Percentiles rank a stretch among this genome's conserved stretches.
These are phyloP conservation scores for Backusella australiensis DNA, from an alignment of 192 early-diverging fungal species.

Conservation along the genomic window DNA sequence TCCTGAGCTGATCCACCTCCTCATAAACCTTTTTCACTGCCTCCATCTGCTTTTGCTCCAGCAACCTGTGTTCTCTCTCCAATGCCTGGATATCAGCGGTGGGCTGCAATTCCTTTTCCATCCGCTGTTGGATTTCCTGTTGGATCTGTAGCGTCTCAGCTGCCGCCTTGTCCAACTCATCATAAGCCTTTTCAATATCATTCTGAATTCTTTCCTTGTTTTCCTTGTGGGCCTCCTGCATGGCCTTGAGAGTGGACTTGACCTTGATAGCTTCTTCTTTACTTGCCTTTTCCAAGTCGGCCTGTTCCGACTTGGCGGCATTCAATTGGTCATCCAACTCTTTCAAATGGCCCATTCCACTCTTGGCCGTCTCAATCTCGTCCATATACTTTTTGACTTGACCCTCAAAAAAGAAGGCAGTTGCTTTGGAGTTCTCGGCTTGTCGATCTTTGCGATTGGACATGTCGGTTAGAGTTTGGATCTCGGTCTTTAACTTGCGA, in stretches of 20 bases:
- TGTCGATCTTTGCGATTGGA: slow-evolving; percentile 40
- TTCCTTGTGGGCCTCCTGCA: slow-evolving; percentile 23
- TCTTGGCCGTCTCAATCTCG: slow-evolving; percentile 38
- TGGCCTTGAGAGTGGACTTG: slow-evolving; percentile 10
- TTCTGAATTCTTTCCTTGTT: slow-evolving; percentile 24
- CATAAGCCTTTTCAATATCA: slow-evolving; percentile 21
- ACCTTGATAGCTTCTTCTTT: slow-evolving; percentile 29
- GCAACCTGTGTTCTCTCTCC: slow-evolving; percentile 7
- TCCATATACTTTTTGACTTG: slow-evolving; percentile 41
- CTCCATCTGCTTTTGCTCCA: slow-evolving; percentile 21
- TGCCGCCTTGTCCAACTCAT: slow-evolving; percentile 24
- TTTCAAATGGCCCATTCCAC: slow-evolving; percentile 35
- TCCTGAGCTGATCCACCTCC: slow-evolving; percentile 13
- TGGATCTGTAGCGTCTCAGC: slow-evolving; percentile 20
- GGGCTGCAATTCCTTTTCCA: background rate
- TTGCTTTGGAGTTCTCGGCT: slow-evolving; percentile 41
- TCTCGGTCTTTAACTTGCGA: slow-evolving; percentile 35
- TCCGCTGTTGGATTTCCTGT: slow-evolving; percentile 17
- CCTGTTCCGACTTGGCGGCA: slow-evolving; percentile 28
- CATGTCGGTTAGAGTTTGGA: slow-evolving; percentile 41
- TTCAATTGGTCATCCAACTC: slow-evolving; percentile 35
- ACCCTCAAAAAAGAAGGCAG: slow-evolving; percentile 42
- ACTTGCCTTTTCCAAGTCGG: slow-evolving; percentile 16
- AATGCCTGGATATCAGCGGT: slow-evolving; percentile 9
- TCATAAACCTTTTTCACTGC: slow-evolving; percentile 17